Conservation (phyloP, 2,329 filamentous ascomycete species). For the Aspergillus sp. region DNA sequence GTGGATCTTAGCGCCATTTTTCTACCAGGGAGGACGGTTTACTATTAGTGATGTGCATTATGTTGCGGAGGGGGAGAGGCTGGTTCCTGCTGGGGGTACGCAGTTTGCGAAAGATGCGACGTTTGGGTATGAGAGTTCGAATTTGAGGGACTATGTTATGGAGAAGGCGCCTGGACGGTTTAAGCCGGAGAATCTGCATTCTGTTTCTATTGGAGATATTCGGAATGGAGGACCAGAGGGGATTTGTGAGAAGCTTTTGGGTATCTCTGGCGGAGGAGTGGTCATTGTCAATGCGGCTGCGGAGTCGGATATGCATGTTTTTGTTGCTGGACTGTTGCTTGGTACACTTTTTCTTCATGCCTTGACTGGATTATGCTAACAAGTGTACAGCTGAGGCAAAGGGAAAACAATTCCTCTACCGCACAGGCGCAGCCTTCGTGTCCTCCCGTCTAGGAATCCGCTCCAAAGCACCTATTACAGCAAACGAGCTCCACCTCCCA, state of each 20-base stretch:
- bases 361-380: not conserved
- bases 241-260: conserved; percentile 37
- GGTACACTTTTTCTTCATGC: conserved; percentile 11
- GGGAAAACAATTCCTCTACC: conserved; percentile 41
- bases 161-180: conserved; percentile 48
- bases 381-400: conserved; percentile 23
- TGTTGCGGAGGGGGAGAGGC: conserved; percentile 44
- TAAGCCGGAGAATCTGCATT: conserved; percentile 32
- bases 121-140: conserved; percentile 51
- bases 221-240: conserved; percentile 39
- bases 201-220: conserved; percentile 45
- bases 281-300: conserved; percentile 49
- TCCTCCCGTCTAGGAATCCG: conserved; percentile 48
- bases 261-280: conserved; percentile 33
- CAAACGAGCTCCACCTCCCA: conserved; percentile 36
- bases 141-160: conserved; percentile 47
- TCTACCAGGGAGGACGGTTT: conserved; percentile 52
- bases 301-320: conserved; percentile 51
- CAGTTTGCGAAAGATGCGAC: conserved; percentile 53
- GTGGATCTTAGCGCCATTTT: conserved; percentile 54
- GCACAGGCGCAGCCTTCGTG: conserved; percentile 44
- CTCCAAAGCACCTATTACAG: conserved; percentile 46
- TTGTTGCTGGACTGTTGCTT: conserved; percentile 44
- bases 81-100: conserved; percentile 48
- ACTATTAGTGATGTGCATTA: conserved; percentile 55